Percentiles rank a stretch among this genome's conserved stretches.
Conservation (phyloP, 331 rosid genomes). For the Malus hybrid region DNA sequence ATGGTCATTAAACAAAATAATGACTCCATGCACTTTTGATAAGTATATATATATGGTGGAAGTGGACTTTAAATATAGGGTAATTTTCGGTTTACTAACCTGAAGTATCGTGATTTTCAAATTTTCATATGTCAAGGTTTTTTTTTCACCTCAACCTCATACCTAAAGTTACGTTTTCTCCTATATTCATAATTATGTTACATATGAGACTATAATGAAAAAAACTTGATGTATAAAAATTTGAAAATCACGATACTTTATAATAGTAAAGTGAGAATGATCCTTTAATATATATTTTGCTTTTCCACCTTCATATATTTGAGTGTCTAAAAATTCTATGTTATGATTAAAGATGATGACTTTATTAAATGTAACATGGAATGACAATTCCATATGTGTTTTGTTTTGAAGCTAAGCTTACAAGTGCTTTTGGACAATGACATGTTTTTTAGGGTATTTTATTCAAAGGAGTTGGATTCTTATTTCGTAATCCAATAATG, state of each 20-base stretch:
- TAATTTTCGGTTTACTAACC: too few relatives aligned
- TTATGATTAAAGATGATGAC: neutral
- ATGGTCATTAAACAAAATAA: neutral
- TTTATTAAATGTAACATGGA: neutral
- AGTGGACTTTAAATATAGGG: neutral
- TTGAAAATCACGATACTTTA: too few relatives aligned
- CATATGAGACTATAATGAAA: too few relatives aligned
- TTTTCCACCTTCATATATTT: neutral
- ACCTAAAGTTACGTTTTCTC: too few relatives aligned
- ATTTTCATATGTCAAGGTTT: rapidly evolving
- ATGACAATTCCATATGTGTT: neutral
- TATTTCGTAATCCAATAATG: neutral
- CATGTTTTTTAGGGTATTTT: neutral
- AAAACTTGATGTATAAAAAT: too few relatives aligned
- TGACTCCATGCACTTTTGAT: neutral
- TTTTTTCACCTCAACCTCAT: too few relatives aligned
- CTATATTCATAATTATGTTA: too few relatives aligned
- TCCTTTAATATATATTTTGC: neutral
- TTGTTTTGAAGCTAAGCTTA: neutral
- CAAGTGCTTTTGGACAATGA: neutral
- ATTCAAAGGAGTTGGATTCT: neutral
- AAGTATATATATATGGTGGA: neutral
- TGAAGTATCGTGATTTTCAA: too few relatives aligned
- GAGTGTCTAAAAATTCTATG: neutral
- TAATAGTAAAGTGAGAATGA: too few relatives aligned